Conservation (phyloP, 129 eudicot species). For the Helianthus annuus region HanXRQr2.0-SUNRISE NC_035448.2:194811661-194812160, state of each 20-base stretch:
- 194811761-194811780: not conserved
- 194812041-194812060: not conserved
- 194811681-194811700: slow-evolving; percentile 98
- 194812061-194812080: no score
- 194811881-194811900: slow-evolving; percentile 99
- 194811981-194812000: slow-evolving; percentile 94
- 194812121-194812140: slow-evolving; percentile 99
- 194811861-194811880: slow-evolving; percentile 91
- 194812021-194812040: slow-evolving; percentile 52
- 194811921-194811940: slow-evolving; percentile 96
- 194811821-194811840: slow-evolving; percentile 22
- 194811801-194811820: not conserved
- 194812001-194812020: slow-evolving; percentile 99
- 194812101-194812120: slow-evolving; percentile 51
- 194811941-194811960: slow-evolving; percentile 98
- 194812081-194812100: not conserved
- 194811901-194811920: slow-evolving; percentile 99
- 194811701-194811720: slow-evolving; percentile 94
- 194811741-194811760: not conserved
- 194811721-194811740: slow-evolving; percentile 99
- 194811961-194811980: slow-evolving; percentile 96
- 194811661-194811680: slow-evolving; percentile 93
- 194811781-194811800: not conserved
- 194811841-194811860: slow-evolving; percentile 96
- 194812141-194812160: slow-evolving; percentile 92